Conservation (phyloP, 2,329 filamentous ascomycete species). For the Colletotrichum trifolii region DNA sequence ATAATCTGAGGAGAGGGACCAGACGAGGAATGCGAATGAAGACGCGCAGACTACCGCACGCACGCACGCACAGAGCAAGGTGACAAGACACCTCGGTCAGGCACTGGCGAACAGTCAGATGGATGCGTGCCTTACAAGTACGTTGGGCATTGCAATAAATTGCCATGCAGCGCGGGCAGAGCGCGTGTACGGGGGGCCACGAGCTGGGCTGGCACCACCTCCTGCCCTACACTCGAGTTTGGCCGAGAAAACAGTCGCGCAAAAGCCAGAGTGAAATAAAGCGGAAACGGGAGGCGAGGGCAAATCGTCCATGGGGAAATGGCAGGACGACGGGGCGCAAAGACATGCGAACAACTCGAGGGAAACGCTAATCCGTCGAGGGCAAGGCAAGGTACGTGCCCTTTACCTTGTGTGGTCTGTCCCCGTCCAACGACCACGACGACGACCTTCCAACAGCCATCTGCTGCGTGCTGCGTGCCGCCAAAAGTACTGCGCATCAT, state of each 20-base stretch:
- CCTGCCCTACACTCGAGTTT: not conserved
- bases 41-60: too few relatives aligned
- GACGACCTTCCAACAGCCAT: not conserved
- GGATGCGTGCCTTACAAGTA: not conserved
- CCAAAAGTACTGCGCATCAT: constrained; percentile 2
- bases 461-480: not conserved
- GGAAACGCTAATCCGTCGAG: constrained; percentile 14
- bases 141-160: too few relatives aligned
- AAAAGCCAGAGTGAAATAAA: constrained; percentile 11
- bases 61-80: too few relatives aligned
- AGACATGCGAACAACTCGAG: not conserved
- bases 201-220: too few relatives aligned
- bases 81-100: too few relatives aligned
- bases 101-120: not conserved
- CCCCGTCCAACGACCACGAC: too few relatives aligned
- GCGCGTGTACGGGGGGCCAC: too few relatives aligned
- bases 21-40: constrained; percentile 18
- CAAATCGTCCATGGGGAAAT: constrained; percentile 23
- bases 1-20: not conserved
- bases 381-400: constrained; percentile 20
- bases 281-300: constrained; percentile 23
- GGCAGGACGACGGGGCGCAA: constrained; percentile 25
- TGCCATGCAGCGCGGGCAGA: too few relatives aligned
- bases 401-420: not conserved
- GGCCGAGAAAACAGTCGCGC: not conserved